Conservation (phyloP, 257 asterid genomes). For the Paraleonurus japonicus region DNA sequence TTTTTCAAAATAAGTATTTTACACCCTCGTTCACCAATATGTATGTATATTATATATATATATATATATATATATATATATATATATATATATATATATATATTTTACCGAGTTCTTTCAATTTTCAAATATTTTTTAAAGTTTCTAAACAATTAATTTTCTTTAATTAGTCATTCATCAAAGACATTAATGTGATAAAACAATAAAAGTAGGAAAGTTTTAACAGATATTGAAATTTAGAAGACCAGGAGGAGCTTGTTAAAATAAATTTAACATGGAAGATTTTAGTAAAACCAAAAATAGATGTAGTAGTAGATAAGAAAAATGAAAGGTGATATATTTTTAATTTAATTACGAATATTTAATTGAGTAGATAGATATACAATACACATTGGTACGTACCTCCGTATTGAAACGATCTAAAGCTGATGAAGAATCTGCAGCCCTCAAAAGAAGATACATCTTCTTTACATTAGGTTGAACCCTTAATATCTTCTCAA, state of each 20-base stretch:
- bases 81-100: too few relatives aligned
- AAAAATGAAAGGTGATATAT: not conserved
- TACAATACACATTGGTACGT: not conserved
- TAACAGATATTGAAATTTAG: not conserved
- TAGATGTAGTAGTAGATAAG: not conserved
- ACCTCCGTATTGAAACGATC: constrained; percentile 64
- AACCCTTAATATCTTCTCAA: constrained; percentile 62
- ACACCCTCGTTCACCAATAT: too few relatives aligned
- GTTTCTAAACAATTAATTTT: not conserved
- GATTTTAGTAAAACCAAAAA: not conserved
- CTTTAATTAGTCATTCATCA: not conserved
- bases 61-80: too few relatives aligned
- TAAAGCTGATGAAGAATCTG: constrained; percentile 45
- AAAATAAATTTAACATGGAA: not conserved
- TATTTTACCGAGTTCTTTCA: too few relatives aligned
- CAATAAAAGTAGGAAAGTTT: not conserved
- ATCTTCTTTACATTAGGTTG: constrained; percentile 62
- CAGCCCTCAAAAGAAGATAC: constrained; percentile 58
- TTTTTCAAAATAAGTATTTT: too few relatives aligned
- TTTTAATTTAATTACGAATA: not conserved
- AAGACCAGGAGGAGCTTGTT: not conserved
- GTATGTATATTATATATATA: too few relatives aligned
- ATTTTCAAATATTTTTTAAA: too few relatives aligned
- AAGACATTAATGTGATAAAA: not conserved
- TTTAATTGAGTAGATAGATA: not conserved